Base-by-base conservation (phyloP, 495 filamentous ascomycete species). In the Hypomontagnella monticulosa region DNA sequence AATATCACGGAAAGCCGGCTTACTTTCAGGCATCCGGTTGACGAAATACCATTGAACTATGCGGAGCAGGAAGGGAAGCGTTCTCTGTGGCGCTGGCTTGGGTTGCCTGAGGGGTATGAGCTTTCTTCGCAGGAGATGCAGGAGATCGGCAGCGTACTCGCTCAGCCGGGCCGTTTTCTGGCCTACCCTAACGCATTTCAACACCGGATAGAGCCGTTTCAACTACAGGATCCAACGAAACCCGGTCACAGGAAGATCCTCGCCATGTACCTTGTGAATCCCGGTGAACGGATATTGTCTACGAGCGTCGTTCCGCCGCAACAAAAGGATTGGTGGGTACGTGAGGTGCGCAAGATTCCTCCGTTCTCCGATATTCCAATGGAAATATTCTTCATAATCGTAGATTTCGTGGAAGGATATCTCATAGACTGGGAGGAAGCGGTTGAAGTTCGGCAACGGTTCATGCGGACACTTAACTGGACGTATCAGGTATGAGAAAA, bases 1-100 rank as follows among this genome's bases (percentile, higher is more conserved):
- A 91, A 92, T 70, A 83, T 90, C 51, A 87, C 82, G 4, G 71
- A 80, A 4, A 84, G 78, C 56, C 67, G 63, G 20, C 78, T 91
- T 0, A 66, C 76, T 0, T 88, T 90, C 67, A 81, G 82, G 11
- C 76, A 83, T 33, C 56, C 66, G 4, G 43, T 70, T 2, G 47
- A 74, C 16, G 27, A 71, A 0, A 34, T 62, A 12, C 47, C 65
- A 3, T 4, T 73, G 11, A 10, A 34, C 1, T 51, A 67, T 47
- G 9, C 51, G 11, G 65, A 66, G 11, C 71, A 75, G 50, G 48
- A 16, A 34, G 59, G 75, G 12, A 66, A 54, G 42, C 20, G 52
- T 66, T 32, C 65, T 61, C 18, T 66, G 4, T 54, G 64, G 34
- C 46, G 50, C 20, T 67, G 57, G 47, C 61, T 71, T 40, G 70